A percentile compares a stretch with the other conserved stretches of the same genome.
Conservation (phyloP, 1,284 basidiomycete genomes). For the Apiotrichum mycotoxinovorans region DNA sequence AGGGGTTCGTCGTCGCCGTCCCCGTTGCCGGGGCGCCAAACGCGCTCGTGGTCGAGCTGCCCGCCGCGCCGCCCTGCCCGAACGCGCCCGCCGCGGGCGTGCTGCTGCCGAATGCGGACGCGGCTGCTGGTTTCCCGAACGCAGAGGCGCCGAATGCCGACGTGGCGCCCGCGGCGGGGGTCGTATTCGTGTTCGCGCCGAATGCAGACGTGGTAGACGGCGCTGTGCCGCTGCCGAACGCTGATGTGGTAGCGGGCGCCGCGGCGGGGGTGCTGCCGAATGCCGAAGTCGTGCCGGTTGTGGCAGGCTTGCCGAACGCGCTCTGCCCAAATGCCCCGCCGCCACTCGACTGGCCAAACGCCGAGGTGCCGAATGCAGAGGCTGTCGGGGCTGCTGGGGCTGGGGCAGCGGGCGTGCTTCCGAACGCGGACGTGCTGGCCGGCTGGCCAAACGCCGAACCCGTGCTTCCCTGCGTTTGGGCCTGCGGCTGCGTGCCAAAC, state of each 20-base stretch:
- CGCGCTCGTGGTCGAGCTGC: neutral
- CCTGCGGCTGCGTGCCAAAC: constrained; percentile 8
- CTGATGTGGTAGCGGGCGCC: constrained; percentile 26
- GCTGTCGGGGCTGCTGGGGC: constrained; percentile 7
- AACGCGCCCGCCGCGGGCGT: neutral
- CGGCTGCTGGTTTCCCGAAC: neutral
- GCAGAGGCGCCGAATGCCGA: constrained; percentile 9
- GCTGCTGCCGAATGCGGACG: neutral
- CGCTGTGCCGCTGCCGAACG: constrained; percentile 22
- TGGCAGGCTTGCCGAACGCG: constrained; percentile 33
- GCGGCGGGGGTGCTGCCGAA: constrained; percentile 5
- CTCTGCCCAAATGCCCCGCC: constrained; percentile 45
- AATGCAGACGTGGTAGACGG: constrained; percentile 26
- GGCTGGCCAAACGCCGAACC: constrained; percentile 46
- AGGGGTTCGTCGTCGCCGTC: neutral
- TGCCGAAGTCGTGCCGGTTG: neutral
- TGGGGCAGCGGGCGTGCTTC: neutral
- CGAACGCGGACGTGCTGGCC: constrained; percentile 13
- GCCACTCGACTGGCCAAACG: constrained; percentile 13
- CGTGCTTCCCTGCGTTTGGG: constrained; percentile 16
- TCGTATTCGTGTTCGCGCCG: constrained; percentile 1
- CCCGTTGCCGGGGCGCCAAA: neutral
- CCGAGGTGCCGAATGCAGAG: constrained; percentile 3
- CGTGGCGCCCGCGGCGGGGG: neutral
- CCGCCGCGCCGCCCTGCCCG: too few species aligned